Base-by-base conservation (phyloP, 2,329 filamentous ascomycete species). In the Fusarium globosum region DNA sequence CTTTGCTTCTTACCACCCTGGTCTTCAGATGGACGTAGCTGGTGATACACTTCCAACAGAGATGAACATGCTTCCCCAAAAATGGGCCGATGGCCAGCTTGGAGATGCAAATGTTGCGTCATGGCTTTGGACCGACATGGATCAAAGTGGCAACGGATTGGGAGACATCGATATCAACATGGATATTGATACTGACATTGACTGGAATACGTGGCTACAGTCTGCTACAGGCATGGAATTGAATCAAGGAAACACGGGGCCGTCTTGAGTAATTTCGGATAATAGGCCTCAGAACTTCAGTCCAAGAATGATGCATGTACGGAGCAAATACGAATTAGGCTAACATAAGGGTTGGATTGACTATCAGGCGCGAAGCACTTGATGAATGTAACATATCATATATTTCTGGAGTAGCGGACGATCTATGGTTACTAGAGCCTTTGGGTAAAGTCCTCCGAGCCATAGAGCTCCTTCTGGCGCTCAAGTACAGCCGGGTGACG, bases 131-230 rank as follows among this genome's bases (percentile, higher is more conserved):
- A 76, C 77, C 7, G 79, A 80, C 38, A 51, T 66, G 10, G 80
- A 82, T 11, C 79, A 80, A 18, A 61, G 75, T 0, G 80, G 80
- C 4, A 78, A 81, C 16, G 58, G 75, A 1, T 79, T 81, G 41
- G 68, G 57, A 8, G 72, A 76, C 10, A 30, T 78, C 8, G 69
- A 80, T 58, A 60, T 79, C 2, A 76, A 80, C 33, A 75, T 82
- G 67, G 78, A 82, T 14, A 65, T 81, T 10, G 79, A 81, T 7
- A 70, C 60, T 1, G 77, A 78, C 0, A 69, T 83, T 4, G 76
- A 84, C 55, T 84, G 82, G 82, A 78, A 81, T 38, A 73, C 72
- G 16, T 84, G 82, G 82, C 59, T 84, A 7, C 76, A 80, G 39
- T 81, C 79, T 21, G 81, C 80, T 4, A 73, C 73, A 18, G 76